Conservation (phyloP, 345 rosid species). For the Camelina sativa region DNA sequence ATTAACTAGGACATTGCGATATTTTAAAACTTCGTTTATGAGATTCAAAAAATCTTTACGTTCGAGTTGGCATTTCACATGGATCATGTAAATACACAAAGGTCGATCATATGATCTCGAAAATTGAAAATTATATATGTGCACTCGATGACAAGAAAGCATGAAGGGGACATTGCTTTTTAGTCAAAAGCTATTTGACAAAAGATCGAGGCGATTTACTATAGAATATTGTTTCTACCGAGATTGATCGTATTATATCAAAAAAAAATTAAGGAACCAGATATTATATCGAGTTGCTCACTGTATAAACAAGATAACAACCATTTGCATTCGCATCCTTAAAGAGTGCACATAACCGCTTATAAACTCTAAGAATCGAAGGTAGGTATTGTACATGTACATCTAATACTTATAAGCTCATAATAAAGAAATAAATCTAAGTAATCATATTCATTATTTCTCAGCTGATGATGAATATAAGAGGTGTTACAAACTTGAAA, state of each 20-base stretch:
- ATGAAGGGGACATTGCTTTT: neutral
- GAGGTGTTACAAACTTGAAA: neutral
- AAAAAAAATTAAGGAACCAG: neutral
- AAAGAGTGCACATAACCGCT: constrained; percentile 1
- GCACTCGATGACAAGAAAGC: constrained; percentile 10
- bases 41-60: neutral
- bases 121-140: neutral
- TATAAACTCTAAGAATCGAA: neutral
- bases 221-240: neutral
- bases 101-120: neutral
- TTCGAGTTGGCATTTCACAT: neutral
- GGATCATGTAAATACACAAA: neutral
- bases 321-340: neutral
- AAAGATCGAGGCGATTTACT: neutral
- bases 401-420: neutral
- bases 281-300: neutral
- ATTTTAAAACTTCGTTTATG: neutral
- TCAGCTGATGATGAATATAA: neutral
- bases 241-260: too few relatives aligned
- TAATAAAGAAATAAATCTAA: constrained; percentile 1
- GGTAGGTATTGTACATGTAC: neutral
- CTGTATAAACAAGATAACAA: neutral
- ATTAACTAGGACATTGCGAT: neutral
- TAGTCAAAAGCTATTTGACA: neutral
- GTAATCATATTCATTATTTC: neutral